A percentile compares a stretch with the other conserved stretches of the same genome.
Evolutionary conservation across 352 stramenopile genomes (phyloP).

Genomic region (Globisporangium camurandrum): DNA sequence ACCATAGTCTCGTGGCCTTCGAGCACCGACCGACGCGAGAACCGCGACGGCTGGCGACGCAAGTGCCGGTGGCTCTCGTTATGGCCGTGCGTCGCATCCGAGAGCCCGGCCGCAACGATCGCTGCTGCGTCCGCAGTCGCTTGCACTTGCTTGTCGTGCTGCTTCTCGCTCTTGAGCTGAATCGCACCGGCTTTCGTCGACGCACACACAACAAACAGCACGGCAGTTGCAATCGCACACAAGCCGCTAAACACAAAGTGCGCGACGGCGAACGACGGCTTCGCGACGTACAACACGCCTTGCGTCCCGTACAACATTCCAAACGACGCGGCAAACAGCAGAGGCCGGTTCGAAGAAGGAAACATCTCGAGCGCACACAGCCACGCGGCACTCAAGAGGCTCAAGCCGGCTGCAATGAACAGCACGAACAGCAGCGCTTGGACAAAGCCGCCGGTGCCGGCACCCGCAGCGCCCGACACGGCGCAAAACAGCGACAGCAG

Average conservation of each 20-base stretch:
- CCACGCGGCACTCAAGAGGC: conserved; percentile 68
- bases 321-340: conserved; percentile 66
- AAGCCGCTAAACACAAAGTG: conserved; percentile 46
- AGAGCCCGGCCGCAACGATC: conserved; percentile 13
- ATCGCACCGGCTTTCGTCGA: conserved; percentile 79
- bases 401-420: conserved; percentile 58
- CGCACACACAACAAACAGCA: conserved; percentile 72
- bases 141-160: conserved; percentile 39
- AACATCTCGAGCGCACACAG: conserved; percentile 80
- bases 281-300: conserved; percentile 42
- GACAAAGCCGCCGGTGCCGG: conserved; percentile 27
- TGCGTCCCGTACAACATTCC: conserved; percentile 57
- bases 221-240: conserved; percentile 35
- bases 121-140: conserved; percentile 12
- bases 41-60: conserved; percentile 54
- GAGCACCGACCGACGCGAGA: conserved; percentile 22
- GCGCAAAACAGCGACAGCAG: conserved; percentile 52
- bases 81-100: conserved; percentile 16
- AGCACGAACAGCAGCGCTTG: conserved; percentile 49
- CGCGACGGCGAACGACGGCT: conserved; percentile 51
- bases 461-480: conserved; percentile 34
- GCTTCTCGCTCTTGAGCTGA: conserved; percentile 83
- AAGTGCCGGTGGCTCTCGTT: conserved; percentile 22
- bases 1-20: neutral
- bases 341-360: conserved; percentile 40